Evolutionary conservation across 1,284 basidiomycete genomes (phyloP), one percentile per base, ranked within the genome.

Genomic region (Melampsora occidentalis): DNA sequence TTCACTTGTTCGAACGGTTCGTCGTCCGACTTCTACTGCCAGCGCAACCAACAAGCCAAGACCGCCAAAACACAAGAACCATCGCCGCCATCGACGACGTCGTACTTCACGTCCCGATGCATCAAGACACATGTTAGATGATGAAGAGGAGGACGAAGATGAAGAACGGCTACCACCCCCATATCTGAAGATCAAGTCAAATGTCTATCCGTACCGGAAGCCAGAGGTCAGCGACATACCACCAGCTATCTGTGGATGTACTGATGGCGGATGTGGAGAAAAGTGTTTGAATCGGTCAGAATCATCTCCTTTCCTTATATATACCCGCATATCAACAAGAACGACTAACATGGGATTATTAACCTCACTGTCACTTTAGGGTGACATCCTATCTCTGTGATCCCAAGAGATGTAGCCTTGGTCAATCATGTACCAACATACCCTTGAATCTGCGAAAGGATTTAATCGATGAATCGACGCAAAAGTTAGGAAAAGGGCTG

Each of bases 151-250:
- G 10, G 61, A 28, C 39, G 63, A 39, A 33, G 20, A 61, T 49
- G 70, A 71, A 31, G 46, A 48, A 20, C 62, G 70, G 59, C 48
- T 63, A 20, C 65, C 72, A 22, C 64, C 64, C 5, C 51, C 72
- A 14, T 76, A 76, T 53, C 49, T 76, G 22, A 76, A 76, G 57
- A 76, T 76, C 46, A 76, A 76, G 48, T 68, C 72, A 25, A 76
- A 76, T 59, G 42, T 76, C 16, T 76, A 69, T 16, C 65, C 72
- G 9, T 68, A 68, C 33, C 64, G 72, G 14, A 67, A 68, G 31
- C 64, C 64, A n/a, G 65, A 76, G 42, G 25, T 62, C 2, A 68
- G 65, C 39, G 72, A 67, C 20, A 61, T 68, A 20, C 72, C 72
- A 25, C 64, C 72, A 22, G 65, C 72, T 68, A 62, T 76, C 46